Conservation (phyloP, 2,329 filamentous ascomycete genomes). For the Ceratocystis harringtonii region DNA sequence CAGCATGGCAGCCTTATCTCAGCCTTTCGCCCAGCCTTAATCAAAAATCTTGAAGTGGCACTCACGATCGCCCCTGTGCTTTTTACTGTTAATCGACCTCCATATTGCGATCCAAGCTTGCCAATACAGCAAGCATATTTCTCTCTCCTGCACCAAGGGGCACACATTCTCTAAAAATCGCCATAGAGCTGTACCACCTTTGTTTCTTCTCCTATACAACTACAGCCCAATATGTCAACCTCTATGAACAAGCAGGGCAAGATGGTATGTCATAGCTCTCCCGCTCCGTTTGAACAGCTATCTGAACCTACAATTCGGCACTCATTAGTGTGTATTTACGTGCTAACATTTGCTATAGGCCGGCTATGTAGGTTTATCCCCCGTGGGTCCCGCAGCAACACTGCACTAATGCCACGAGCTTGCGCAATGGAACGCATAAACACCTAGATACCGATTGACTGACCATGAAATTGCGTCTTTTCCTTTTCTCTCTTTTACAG, state of each 20-base stretch:
- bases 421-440: not conserved
- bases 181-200: not conserved
- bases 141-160: not conserved
- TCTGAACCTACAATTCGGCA: conserved; percentile 7
- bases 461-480: not conserved
- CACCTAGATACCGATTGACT: not conserved
- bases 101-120: conserved; percentile 4
- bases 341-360: conserved; percentile 32
- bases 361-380: conserved; percentile 48
- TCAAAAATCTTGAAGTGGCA: conserved; percentile 17
- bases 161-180: not conserved
- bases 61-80: conserved; percentile 10
- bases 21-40: conserved; percentile 16
- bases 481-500: conserved; percentile 31
- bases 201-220: not conserved
- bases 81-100: not conserved
- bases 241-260: conserved; percentile 80
- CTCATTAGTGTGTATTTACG: not conserved
- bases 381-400: not conserved
- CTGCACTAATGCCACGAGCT: not conserved
- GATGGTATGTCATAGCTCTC: conserved; percentile 59
- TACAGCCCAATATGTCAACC: conserved; percentile 35
- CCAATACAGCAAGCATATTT: not conserved
- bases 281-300: conserved; percentile 19
- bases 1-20: conserved; percentile 14